A percentile compares a stretch with the other conserved stretches of the same genome.
phyloP scores from a whole-genome alignment of 2,329 filamentous ascomycete genomes.

The Colletotrichum cuscutae region DNA sequence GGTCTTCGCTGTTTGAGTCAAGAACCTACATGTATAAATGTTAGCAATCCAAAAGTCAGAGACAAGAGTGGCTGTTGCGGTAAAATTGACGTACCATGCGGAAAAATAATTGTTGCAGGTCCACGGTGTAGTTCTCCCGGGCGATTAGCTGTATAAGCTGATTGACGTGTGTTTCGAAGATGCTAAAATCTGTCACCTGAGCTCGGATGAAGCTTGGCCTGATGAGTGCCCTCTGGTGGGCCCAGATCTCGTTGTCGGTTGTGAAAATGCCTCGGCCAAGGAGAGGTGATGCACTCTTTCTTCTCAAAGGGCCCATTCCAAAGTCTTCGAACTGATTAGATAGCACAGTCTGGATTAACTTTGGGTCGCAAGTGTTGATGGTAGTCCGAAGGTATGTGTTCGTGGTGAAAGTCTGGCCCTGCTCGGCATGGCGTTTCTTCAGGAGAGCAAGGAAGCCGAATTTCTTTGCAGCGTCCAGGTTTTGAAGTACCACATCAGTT shows the following conservation, averaged over 20 bases:
- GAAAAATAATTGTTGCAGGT: slow-evolving; percentile 66
- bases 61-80: neutral
- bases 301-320: slow-evolving; percentile 49
- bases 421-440: slow-evolving; percentile 5
- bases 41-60: neutral
- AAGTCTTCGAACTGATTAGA: slow-evolving; percentile 63
- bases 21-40: neutral
- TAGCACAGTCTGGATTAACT: slow-evolving; percentile 66
- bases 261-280: slow-evolving; percentile 57
- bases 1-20: slow-evolving; percentile 64
- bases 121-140: slow-evolving; percentile 42
- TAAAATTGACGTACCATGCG: slow-evolving; percentile 36
- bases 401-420: slow-evolving; percentile 22
- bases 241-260: slow-evolving; percentile 58
- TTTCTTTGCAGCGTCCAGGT: slow-evolving; percentile 14
- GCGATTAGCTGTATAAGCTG: slow-evolving; percentile 42
- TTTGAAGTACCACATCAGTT: slow-evolving; percentile 15
- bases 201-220: slow-evolving; percentile 46
- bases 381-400: slow-evolving; percentile 18
- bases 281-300: slow-evolving; percentile 45
- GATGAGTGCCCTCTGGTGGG: slow-evolving; percentile 51
- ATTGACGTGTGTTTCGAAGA: slow-evolving; percentile 41
- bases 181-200: slow-evolving; percentile 41
- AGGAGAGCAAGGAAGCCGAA: slow-evolving; percentile 16
- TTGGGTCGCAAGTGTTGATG: slow-evolving; percentile 51